Conservation (phyloP, 805 yeast species). For the Kodamaea sagamina region DNA sequence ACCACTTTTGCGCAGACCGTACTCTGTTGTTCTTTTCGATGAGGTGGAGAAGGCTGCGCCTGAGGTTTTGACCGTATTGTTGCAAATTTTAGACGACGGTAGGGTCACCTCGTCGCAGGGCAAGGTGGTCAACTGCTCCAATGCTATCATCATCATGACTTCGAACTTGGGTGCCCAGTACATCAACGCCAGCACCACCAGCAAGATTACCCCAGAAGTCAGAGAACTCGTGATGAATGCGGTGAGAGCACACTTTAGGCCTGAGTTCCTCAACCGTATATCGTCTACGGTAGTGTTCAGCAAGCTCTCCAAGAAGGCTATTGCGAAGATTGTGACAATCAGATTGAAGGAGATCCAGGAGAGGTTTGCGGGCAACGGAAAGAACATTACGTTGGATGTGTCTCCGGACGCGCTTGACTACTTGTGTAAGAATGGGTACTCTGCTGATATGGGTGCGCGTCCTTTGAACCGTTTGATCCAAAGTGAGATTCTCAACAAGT, state of each 20-base stretch:
- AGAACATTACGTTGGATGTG: slow-evolving; percentile 70
- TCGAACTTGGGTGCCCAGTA: slow-evolving; percentile 95
- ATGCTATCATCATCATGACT: slow-evolving; percentile 92
- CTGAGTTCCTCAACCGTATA: slow-evolving; percentile 95
- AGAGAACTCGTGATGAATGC: slow-evolving; percentile 79
- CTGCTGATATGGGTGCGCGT: slow-evolving; percentile 93
- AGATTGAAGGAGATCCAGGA: slow-evolving; percentile 82
- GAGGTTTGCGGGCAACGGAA: slow-evolving; percentile 83
- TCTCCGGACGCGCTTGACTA: slow-evolving; percentile 77
- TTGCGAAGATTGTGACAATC: slow-evolving; percentile 85
- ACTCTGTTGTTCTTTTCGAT: slow-evolving; percentile 93
- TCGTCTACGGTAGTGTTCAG: slow-evolving; percentile 92
- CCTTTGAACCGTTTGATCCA: slow-evolving; percentile 94
- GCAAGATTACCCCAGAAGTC: slow-evolving; percentile 67
- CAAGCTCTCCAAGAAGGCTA: slow-evolving; percentile 87
- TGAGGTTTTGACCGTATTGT: slow-evolving; percentile 86
- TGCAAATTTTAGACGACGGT: slow-evolving; percentile 95
- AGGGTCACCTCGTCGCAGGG: slow-evolving; percentile 94
- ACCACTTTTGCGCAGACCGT: slow-evolving; percentile 86
- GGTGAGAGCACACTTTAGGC: slow-evolving; percentile 89
- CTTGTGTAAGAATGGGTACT: slow-evolving; percentile 83
- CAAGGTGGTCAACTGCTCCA: slow-evolving; percentile 88
- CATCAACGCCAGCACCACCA: slow-evolving; percentile 64
- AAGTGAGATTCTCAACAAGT: slow-evolving; percentile 77
- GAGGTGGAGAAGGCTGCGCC: slow-evolving; percentile 99